phyloP scores from a whole-genome alignment of 345 rosid genomes.

The Arabis hirsuta region DNA sequence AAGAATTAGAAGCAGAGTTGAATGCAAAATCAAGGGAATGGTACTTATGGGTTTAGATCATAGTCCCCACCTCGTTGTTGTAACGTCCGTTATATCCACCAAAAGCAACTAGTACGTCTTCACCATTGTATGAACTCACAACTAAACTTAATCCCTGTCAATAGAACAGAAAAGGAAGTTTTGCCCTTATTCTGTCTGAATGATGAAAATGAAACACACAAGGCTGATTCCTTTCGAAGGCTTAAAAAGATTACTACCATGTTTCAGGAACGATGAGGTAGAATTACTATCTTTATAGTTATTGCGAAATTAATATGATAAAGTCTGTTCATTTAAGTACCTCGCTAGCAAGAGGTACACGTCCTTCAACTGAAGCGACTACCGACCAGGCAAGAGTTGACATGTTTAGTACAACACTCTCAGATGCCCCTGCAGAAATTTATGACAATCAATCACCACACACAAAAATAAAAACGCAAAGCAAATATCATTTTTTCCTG shows the following conservation, averaged over 20 bases:
- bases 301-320: constrained; percentile 6
- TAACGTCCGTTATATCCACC: constrained; percentile 99
- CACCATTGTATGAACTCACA: constrained; percentile 76
- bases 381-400: constrained; percentile 94
- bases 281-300: background rate
- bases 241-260: constrained; percentile 1
- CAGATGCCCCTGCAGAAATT: constrained; percentile 77
- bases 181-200: background rate
- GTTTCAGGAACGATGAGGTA: constrained; percentile 23
- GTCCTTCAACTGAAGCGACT: constrained; percentile 84
- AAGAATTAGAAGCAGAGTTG: constrained; percentile 33
- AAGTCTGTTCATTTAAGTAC: constrained; percentile 47
- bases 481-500: background rate
- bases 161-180: constrained; percentile 26
- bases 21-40: constrained; percentile 7
- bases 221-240: constrained; percentile 6
- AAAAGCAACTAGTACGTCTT: constrained; percentile 87
- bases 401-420: constrained; percentile 94
- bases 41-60: constrained; percentile 21
- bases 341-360: constrained; percentile 98
- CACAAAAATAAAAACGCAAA: background rate
- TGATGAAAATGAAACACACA: constrained; percentile 19
- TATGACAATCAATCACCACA: constrained; percentile 19
- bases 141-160: constrained; percentile 90
- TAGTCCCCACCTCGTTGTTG: constrained; percentile 73